Percentiles rank a stretch among this genome's conserved stretches.
Evolutionary conservation across 176 grass and related monocot species (phyloP).

Genomic region (barley (Hordeum vulgare)): DNA sequence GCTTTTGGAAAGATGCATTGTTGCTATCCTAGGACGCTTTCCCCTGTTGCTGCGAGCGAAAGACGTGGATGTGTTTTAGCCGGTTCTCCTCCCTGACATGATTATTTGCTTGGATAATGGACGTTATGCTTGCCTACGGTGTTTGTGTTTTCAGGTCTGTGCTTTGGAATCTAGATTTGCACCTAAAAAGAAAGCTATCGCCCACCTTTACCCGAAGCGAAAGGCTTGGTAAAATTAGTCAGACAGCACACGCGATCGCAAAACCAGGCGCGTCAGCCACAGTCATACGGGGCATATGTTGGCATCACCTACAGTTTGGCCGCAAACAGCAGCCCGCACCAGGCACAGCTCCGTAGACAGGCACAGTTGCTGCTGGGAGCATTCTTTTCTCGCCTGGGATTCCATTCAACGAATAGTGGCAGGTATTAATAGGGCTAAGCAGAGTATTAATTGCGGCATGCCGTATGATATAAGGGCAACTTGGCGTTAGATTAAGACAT

Average conservation of each 20-base stretch:
- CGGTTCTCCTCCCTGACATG: background rate
- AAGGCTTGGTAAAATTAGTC: background rate
- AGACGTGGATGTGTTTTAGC: background rate
- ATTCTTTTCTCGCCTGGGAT: conserved; percentile 16
- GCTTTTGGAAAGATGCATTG: conserved; percentile 12
- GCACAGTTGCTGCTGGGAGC: background rate
- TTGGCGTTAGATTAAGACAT: conserved; percentile 14
- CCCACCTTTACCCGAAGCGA: background rate
- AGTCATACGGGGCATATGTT: background rate
- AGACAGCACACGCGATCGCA: background rate
- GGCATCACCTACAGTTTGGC: background rate
- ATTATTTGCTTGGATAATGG: background rate
- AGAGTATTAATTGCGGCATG: conserved; percentile 8
- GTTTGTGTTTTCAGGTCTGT: background rate
- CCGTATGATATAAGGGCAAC: background rate
- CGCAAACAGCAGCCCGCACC: conserved; percentile 7
- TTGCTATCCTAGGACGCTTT: conserved; percentile 11
- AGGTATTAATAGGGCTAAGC: background rate
- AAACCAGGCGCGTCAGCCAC: background rate
- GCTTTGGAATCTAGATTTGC: background rate
- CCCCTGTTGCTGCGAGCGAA: background rate
- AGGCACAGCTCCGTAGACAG: conserved; percentile 19
- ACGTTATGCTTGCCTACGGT: background rate
- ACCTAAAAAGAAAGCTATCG: background rate
- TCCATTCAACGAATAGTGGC: conserved; percentile 28